A percentile compares a stretch with the other conserved stretches of the same genome.
These are phyloP conservation scores for Penicillium freii DNA, from an alignment of 2,329 filamentous ascomycete species.

Conservation along the genomic window DNA sequence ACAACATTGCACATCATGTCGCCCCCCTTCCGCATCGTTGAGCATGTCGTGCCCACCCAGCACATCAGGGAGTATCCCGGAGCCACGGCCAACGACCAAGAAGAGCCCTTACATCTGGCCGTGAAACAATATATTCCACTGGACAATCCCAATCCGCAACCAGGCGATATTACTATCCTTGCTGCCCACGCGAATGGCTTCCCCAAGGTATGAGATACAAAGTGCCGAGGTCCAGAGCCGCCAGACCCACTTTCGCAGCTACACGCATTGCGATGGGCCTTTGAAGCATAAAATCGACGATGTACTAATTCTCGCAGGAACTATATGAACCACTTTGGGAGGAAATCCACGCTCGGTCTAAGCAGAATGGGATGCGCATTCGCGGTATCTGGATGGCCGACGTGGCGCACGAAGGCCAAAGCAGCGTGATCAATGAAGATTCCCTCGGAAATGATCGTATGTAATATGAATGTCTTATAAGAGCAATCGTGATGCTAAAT, in stretches of 20 bases:
- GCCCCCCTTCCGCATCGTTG: constrained; percentile 56
- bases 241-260: not conserved
- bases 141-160: constrained; percentile 64
- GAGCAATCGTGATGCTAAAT: constrained; percentile 17
- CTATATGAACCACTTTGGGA: constrained; percentile 91
- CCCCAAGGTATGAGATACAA: constrained; percentile 63
- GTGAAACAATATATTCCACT: constrained; percentile 87
- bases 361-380: constrained; percentile 64
- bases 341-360: constrained; percentile 64
- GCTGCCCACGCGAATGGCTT: constrained; percentile 90
- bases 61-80: constrained; percentile 80
- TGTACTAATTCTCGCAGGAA: constrained; percentile 56
- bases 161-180: constrained; percentile 80
- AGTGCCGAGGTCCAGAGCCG: constrained; percentile 5
- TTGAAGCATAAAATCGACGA: not conserved
- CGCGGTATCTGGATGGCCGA: constrained; percentile 88
- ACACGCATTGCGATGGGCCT: not conserved
- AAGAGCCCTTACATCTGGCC: constrained; percentile 69
- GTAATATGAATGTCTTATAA: constrained; percentile 28
- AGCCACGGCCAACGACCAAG: constrained; percentile 68
- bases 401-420: constrained; percentile 79
- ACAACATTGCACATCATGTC: constrained; percentile 44
- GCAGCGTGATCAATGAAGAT: constrained; percentile 72
- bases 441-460: constrained; percentile 79
- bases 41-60: constrained; percentile 70